Percentiles rank a stretch among this genome's conserved stretches.
These are phyloP conservation scores for Castanea crenata DNA, from an alignment of 306 rosid genomes.

Conservation along the genomic window DNA sequence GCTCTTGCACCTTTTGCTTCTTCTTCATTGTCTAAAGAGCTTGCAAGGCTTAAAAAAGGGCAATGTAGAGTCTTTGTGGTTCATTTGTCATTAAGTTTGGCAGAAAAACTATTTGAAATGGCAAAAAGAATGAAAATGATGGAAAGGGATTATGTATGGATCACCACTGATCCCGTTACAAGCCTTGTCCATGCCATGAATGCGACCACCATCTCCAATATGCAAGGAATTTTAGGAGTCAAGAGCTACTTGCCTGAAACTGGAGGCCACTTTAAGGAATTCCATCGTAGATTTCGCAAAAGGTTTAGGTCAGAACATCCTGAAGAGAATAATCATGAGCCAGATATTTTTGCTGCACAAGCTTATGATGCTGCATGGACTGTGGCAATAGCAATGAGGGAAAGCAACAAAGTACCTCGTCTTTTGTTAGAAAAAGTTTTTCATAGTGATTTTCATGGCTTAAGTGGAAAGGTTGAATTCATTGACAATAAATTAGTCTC, in stretches of 20 bases:
- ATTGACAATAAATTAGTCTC: slow-evolving; percentile 17
- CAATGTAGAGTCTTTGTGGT: slow-evolving; percentile 41
- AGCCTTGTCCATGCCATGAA: slow-evolving; percentile 46
- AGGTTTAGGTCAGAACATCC: slow-evolving; percentile 31
- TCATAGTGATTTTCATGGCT: slow-evolving; percentile 24
- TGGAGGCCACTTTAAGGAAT: slow-evolving; percentile 1
- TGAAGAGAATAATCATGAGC: slow-evolving; percentile 38
- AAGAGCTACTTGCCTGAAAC: slow-evolving; percentile 32
- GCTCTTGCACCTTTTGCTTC: slow-evolving; percentile 32
- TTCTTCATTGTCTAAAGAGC: slow-evolving; percentile 30
- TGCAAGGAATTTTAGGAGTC: slow-evolving; percentile 54
- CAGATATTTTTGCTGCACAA: slow-evolving; percentile 38
- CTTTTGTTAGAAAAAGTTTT: slow-evolving; percentile 29
- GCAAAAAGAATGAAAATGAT: slow-evolving; percentile 46
- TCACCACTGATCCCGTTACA: slow-evolving; percentile 47
- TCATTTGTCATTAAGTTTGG: slow-evolving; percentile 33
- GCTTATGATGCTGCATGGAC: slow-evolving; percentile 50
- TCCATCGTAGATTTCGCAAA: slow-evolving; percentile 20
- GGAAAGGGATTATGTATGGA: slow-evolving; percentile 51
- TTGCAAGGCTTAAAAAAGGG: slow-evolving; percentile 33
- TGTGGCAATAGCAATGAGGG: slow-evolving; percentile 34
- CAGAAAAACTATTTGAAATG: slow-evolving; percentile 28
- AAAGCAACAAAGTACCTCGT: slow-evolving; percentile 10
- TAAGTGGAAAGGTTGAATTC: slow-evolving; percentile 29
- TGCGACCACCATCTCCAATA: slow-evolving; percentile 30